phyloP scores from a whole-genome alignment of 192 early-diverging fungal genomes.

The Gigaspora rosea region DNA sequence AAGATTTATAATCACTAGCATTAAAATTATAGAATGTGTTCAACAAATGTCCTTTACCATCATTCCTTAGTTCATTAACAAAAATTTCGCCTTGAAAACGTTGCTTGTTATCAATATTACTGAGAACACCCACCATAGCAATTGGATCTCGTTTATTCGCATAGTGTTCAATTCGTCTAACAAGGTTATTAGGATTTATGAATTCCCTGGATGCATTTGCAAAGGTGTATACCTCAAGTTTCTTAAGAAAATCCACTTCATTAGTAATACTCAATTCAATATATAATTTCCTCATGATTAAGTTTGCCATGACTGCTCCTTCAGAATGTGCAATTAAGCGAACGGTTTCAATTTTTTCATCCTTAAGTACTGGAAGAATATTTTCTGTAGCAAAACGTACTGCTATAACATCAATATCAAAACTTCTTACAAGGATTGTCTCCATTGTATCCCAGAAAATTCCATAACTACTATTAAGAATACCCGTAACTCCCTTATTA shows the following conservation, averaged over 20 bases:
- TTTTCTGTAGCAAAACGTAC: neutral
- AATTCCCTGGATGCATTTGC: conserved; percentile 15
- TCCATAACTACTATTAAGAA: conserved; percentile 12
- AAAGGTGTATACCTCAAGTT: conserved; percentile 20
- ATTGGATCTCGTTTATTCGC: conserved; percentile 10
- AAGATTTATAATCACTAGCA: neutral
- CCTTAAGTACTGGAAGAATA: neutral
- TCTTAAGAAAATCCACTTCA: neutral
- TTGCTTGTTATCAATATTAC: neutral
- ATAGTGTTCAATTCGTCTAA: conserved; percentile 15
- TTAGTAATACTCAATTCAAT: neutral
- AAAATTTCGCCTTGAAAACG: conserved; percentile 3
- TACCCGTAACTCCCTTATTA: neutral
- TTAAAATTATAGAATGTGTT: conserved; percentile 4
- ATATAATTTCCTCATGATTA: neutral
- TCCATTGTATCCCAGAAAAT: neutral
- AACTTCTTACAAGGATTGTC: neutral
- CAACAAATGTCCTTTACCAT: neutral
- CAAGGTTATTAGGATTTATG: neutral
- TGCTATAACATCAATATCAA: neutral
- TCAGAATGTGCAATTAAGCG: conserved; percentile 5
- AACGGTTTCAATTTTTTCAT: neutral
- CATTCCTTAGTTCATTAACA: neutral
- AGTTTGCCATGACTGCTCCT: conserved; percentile 10
- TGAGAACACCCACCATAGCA: neutral